Base-by-base conservation (phyloP, 2,329 filamentous ascomycete genomes). In the Penicillium sp. region DNA sequence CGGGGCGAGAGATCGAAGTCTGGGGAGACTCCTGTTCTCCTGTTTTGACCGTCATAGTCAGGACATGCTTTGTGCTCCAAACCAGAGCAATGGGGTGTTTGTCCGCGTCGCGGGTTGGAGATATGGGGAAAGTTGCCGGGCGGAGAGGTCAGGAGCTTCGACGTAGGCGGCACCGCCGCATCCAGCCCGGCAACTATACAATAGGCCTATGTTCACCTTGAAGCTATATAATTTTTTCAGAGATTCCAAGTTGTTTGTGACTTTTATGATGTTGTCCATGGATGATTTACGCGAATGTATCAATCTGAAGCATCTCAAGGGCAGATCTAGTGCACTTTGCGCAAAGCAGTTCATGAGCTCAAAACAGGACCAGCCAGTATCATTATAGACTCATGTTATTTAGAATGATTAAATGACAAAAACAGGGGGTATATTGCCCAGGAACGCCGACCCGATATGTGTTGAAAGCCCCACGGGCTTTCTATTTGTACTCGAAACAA, bases 21-120 rank as follows among this genome's bases (percentile, higher is more conserved):
- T 52, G 49, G 38, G 64, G 66, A 67, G 68, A 69, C 63, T 51
- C 59, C 36, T 54, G 56, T 66, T 71, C 68, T 73, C 68, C 70
- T 61, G 63, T 62, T 59, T 67, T 64, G 57, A 49, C 56, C 45
- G 63, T 69, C 72, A 75, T 75, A 61, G 62, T 64, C 60, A 61
- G 63, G 56, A 56, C 71, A 74, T 74, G 59, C 65, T 71, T 70
- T 66, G 58, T 50, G 43, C 52, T 52, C 43, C 53, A 40, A 44
- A 42, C 9, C 27, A 57, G 48, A 47, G 43, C 52, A 40, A 47
- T 47, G 34, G 38, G 34, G 48, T 42, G 32, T 42, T 45, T 54
- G 51, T 53, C 21, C 44, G 18, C 16, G 29, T 40, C 18, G 43
- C 29, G 52, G 62, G 54, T 56, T 60, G 52, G 44, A 49, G 38